Evolutionary conservation across 1,284 basidiomycete genomes (phyloP).

Genomic region (Tremellales sp.): DNA sequence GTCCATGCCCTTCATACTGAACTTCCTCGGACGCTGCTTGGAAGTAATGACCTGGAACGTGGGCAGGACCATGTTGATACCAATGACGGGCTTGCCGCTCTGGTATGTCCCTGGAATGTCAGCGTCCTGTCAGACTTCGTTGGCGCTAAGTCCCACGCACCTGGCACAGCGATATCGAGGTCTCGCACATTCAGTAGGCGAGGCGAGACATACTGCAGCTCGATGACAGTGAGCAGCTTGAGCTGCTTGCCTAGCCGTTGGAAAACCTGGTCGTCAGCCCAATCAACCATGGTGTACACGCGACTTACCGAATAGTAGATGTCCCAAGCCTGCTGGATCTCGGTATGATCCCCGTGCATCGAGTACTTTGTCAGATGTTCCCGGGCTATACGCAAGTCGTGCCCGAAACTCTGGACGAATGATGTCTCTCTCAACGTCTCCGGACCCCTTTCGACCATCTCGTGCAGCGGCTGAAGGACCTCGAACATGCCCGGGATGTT

Average conservation of each 20-base stretch:
- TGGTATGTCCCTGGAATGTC: slow-evolving; percentile 77
- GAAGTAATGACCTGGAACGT: slow-evolving; percentile 91
- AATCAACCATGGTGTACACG: background rate
- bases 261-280: slow-evolving; percentile 64
- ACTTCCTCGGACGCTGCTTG: slow-evolving; percentile 93
- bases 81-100: slow-evolving; percentile 79
- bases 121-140: background rate
- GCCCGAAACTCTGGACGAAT: slow-evolving; percentile 90
- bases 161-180: slow-evolving; percentile 91
- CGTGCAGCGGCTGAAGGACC: slow-evolving; percentile 87
- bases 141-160: slow-evolving; percentile 48
- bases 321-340: slow-evolving; percentile 99
- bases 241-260: slow-evolving; percentile 94
- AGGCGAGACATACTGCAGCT: slow-evolving; percentile 97
- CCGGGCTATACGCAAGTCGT: slow-evolving; percentile 89
- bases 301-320: slow-evolving; percentile 77
- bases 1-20: slow-evolving; percentile 86
- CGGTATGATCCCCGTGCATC: slow-evolving; percentile 78
- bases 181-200: slow-evolving; percentile 82
- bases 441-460: slow-evolving; percentile 91
- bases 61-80: slow-evolving; percentile 76
- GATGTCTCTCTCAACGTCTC: slow-evolving; percentile 93
- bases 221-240: slow-evolving; percentile 82
- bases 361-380: slow-evolving; percentile 87
- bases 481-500: slow-evolving; percentile 99